Evolutionary conservation across 2,329 filamentous ascomycete genomes (phyloP), one percentile per base, ranked within the genome.

Genomic region (Colletotrichum eleusines): DNA sequence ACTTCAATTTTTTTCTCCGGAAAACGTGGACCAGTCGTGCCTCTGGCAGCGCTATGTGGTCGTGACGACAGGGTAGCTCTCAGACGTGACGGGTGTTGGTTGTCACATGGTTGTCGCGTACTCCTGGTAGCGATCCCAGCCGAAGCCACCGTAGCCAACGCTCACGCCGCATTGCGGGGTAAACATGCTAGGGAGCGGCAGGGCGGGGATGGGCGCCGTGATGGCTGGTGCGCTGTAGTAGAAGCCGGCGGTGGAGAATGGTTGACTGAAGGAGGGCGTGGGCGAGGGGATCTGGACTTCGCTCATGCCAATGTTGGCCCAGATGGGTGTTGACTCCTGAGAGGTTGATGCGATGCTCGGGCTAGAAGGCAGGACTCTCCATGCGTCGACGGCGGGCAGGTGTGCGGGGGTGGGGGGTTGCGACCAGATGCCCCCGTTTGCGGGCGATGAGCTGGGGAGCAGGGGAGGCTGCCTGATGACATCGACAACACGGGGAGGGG

Each of bases 321-420:
- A 98, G 80, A 95, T 88, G 62, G 90, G 88, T 69, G 90, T 87
- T 46, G 90, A 91, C 79, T 96, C 94, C 79, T 87, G 87, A 65
- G 91, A 92, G 8, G 82, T 83, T 42, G 92, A 91, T 50, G 92
- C 90, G 63, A 93, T 89, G 80, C 91, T 94, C 62, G 94, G 93
- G 77, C 94, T 97, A 65, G 95, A 98, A 57, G 95, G 93, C 66
- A 98, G 86, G 75, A 98, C 90, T 81, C 92, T 94, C 95, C 95
- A 98, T 67, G 93, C 88, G 72, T 98, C 94, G 71, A 97, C 90
- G 7, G 89, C 88, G 53, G 92, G 88, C 73, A 94, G 83, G 51
- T 87, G 87, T 66, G 89, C 87, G 67, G 91, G 88, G 68, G 93
- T 84, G 42, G 87, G 86, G 59, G 88, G 84, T 26, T 73, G 66